Conservation (phyloP, 148 eudicot genomes). For the Pouteria glomerata region DNA sequence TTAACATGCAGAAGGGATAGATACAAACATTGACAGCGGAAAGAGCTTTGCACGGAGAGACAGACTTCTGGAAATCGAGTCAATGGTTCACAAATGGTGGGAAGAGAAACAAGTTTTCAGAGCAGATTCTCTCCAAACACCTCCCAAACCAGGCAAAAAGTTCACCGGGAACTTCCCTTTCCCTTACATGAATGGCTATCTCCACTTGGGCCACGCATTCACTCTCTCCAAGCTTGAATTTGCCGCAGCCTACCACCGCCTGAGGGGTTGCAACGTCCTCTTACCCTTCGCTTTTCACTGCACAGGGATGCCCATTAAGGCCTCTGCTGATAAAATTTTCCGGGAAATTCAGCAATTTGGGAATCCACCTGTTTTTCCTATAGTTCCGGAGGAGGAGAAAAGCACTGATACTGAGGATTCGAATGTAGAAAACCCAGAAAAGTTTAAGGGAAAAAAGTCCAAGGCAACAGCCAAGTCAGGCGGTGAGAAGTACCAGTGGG, state of each 20-base stretch:
- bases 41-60: slow-evolving; percentile 83
- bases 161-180: slow-evolving; percentile 91
- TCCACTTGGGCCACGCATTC: slow-evolving; percentile 91
- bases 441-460: slow-evolving; percentile 83
- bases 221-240: slow-evolving; percentile 88
- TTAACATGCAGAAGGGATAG: too few species aligned
- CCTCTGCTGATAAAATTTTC: slow-evolving; percentile 77
- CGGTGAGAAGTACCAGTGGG: slow-evolving; percentile 75
- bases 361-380: slow-evolving; percentile 73
- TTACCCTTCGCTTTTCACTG: slow-evolving; percentile 91
- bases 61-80: slow-evolving; percentile 60
- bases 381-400: slow-evolving; percentile 43
- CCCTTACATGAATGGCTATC: slow-evolving; percentile 91
- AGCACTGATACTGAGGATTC: slow-evolving; percentile 30
- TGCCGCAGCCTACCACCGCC: slow-evolving; percentile 78
- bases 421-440: slow-evolving; percentile 41
- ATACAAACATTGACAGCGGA: slow-evolving; percentile 29
- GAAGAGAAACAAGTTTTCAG: slow-evolving; percentile 52
- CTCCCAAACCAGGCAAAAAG: slow-evolving; percentile 67
- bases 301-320: slow-evolving; percentile 97
- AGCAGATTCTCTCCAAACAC: slow-evolving; percentile 48
- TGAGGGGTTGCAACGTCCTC: slow-evolving; percentile 83
- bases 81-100: slow-evolving; percentile 58
- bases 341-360: slow-evolving; percentile 75
- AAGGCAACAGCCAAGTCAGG: slow-evolving; percentile 77